Evolutionary conservation across 257 asterid genomes (phyloP).

Genomic region (Solanum medicagineum): DNA sequence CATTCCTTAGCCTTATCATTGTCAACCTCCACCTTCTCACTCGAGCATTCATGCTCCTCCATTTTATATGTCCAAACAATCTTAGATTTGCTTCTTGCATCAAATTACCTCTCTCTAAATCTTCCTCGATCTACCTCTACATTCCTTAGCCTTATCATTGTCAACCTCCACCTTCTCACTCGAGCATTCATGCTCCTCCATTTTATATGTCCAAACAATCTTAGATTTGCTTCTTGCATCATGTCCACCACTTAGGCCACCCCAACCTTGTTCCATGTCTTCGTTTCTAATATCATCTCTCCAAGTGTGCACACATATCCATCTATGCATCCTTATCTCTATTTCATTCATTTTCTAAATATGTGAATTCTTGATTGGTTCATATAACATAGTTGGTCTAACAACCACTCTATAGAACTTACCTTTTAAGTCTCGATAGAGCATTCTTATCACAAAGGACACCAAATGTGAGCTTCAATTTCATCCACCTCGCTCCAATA

Average conservation of each 20-base stretch:
- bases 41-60: not conserved
- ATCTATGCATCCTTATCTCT: not conserved
- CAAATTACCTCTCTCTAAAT: not conserved
- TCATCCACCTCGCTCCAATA: not conserved
- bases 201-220: not conserved
- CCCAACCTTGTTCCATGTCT: not conserved
- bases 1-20: not conserved
- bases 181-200: not conserved
- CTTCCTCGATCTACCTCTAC: not conserved
- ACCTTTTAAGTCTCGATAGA: not conserved
- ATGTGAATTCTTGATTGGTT: not conserved
- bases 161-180: not conserved
- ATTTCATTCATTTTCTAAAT: not conserved
- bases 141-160: not conserved
- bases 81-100: not conserved
- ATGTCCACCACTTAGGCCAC: not conserved
- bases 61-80: not conserved
- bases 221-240: not conserved
- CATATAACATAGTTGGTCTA: not conserved
- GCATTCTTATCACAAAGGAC: not conserved
- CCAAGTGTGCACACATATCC: not conserved
- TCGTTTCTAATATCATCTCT: not conserved
- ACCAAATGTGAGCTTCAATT: not conserved
- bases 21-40: not conserved
- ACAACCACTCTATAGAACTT: not conserved